Base-by-base conservation (phyloP, 2,329 filamentous ascomycete species). In the Stemphylium vesicarium region DNA sequence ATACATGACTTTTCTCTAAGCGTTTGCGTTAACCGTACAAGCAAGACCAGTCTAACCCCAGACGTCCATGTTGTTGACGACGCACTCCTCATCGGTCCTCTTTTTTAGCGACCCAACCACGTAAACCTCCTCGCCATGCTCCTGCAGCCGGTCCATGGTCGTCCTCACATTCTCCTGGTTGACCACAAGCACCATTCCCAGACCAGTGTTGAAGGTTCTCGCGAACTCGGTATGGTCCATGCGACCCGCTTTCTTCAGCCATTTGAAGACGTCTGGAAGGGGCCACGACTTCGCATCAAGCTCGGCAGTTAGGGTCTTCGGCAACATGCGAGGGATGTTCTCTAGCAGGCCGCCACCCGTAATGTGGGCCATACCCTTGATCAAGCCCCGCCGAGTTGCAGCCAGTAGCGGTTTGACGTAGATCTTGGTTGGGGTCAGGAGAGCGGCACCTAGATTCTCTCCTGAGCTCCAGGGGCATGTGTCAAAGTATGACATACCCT, bases 291-390 rank as follows among this genome's bases (percentile, higher is more conserved):
- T 79, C 41, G 90, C 89, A 68, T 96, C 89, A 50, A 99, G 87
- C 72, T 92, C 86, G 2, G 92, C 94, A 1, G 89, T 85, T 5
- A 99, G 85, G 40, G 87, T 81, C 31, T 83, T 76, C 1, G 95
- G 95, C 15, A 99, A 83, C 90, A 96, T 96, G 62, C 95, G 88
- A 26, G 95, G 95, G 22, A 99, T 89, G 75, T 99, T 99, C 78
- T 99, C 95, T 15, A 89, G 82, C 16, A 99, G 84, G 10, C 95
- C 95, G 57, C 95, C 95, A 45, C 95, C 95, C 0, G 95, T 99
- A 79, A 99, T 98, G 78, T 99, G 95, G 10, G 95, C 90, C 75
- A 98, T 89, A 48, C 95, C 95, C 80, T 96, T 96, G 75, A 98
- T 82, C 36, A 92, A 80, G 9, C 82, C 79, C 60, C 83, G 81